phyloP scores from a whole-genome alignment of 202 grass and related monocot genomes.

The Panicum hallii region DNA sequence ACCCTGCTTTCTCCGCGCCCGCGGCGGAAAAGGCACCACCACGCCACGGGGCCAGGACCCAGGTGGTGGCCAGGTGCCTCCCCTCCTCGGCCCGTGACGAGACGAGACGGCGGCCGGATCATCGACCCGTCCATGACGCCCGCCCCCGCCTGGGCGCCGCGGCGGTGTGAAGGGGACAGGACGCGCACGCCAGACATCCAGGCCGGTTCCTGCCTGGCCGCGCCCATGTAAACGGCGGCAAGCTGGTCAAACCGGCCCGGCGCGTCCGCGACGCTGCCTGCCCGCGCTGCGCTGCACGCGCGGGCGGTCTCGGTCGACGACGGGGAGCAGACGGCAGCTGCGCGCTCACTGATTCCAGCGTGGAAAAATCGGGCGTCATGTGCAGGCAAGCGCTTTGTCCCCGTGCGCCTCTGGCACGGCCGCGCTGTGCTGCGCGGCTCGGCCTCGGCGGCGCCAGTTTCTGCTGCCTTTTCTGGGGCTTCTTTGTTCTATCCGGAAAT shows the following conservation, averaged over 20 bases:
- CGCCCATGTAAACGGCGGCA: slow-evolving; percentile 35
- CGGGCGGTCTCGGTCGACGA: too few relatives aligned
- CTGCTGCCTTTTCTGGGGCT: neutral
- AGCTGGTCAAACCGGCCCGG: slow-evolving; percentile 9
- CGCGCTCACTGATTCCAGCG: neutral
- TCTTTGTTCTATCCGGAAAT: neutral
- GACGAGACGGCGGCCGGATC: neutral
- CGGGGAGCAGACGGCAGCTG: too few relatives aligned
- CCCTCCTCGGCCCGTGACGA: neutral
- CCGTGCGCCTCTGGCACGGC: neutral
- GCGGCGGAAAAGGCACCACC: too few relatives aligned
- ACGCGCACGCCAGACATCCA: neutral
- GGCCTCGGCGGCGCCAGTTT: neutral
- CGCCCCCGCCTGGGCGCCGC: neutral
- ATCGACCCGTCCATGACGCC: neutral
- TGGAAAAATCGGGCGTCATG: neutral
- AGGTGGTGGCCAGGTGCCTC: neutral
- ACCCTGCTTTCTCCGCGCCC: neutral
- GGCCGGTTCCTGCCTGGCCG: neutral
- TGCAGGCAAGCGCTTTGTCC: neutral
- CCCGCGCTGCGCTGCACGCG: neutral
- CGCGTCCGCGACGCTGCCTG: neutral
- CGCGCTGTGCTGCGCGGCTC: neutral
- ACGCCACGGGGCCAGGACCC: too few relatives aligned
- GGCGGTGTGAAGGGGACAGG: neutral